phyloP scores from a whole-genome alignment of 2,329 filamentous ascomycete genomes.

The Cladosporium sp. region DNA sequence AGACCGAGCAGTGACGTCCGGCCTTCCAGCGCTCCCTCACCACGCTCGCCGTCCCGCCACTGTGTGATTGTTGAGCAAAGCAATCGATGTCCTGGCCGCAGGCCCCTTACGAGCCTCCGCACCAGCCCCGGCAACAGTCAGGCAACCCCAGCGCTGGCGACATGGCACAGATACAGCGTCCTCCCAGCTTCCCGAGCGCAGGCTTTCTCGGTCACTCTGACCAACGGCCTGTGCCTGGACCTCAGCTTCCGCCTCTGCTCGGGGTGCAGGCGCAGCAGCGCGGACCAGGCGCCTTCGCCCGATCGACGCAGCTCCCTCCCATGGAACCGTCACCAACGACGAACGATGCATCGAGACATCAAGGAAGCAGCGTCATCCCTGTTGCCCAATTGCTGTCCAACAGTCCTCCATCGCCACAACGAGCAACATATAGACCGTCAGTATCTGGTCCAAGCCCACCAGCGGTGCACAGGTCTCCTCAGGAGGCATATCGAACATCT shows the following conservation, averaged over 20 bases:
- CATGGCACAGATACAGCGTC: conserved; percentile 43
- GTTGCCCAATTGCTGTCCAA: conserved; percentile 23
- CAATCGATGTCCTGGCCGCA: conserved; percentile 22
- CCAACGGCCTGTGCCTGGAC: conserved; percentile 34
- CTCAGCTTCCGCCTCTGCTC: conserved; percentile 33
- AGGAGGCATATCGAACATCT: neutral
- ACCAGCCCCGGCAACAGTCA: conserved; percentile 5
- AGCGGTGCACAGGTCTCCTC: conserved; percentile 10
- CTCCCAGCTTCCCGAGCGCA: conserved; percentile 35
- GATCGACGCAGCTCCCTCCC: conserved; percentile 29
- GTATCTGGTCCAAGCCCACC: conserved; percentile 7
- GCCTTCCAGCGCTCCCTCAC: no score
- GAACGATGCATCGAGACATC: conserved; percentile 2
- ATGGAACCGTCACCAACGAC: conserved; percentile 33
- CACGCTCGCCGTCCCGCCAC: no score
- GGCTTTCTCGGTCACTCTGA: conserved; percentile 34
- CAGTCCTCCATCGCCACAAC: conserved; percentile 11
- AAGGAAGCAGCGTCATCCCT: conserved; percentile 13
- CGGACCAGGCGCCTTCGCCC: conserved; percentile 4
- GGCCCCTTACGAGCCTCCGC: conserved; percentile 6
- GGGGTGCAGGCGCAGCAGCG: conserved; percentile 10
- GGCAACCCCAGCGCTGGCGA: conserved; percentile 21
- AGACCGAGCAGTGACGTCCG: neutral
- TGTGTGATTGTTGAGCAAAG: no score
- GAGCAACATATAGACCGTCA: conserved; percentile 31